phyloP scores from a whole-genome alignment of 2,329 filamentous ascomycete genomes.

The Colletotrichum zoysiae region DNA sequence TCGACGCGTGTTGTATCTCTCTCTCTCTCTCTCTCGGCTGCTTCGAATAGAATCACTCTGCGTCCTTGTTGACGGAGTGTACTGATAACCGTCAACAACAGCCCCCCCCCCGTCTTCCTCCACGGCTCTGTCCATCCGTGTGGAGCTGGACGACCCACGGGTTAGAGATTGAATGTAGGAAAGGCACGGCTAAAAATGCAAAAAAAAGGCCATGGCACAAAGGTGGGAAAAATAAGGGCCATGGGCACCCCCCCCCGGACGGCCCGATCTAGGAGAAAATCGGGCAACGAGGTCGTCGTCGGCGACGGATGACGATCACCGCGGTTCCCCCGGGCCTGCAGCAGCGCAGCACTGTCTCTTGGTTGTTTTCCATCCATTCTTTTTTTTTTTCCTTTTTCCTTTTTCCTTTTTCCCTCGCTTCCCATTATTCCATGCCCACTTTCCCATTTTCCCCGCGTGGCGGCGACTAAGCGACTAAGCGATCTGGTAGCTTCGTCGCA shows the following conservation, averaged over 20 bases:
- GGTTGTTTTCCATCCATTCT: no score
- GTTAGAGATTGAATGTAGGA: constrained; percentile 2
- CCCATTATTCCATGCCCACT: background rate
- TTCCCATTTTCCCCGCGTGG: constrained; percentile 5
- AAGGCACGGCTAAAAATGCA: background rate
- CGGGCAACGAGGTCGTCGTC: background rate
- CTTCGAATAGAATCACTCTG: background rate
- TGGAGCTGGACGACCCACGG: background rate
- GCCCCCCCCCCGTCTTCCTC: background rate
- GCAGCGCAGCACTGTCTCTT: background rate
- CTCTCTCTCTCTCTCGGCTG: background rate
- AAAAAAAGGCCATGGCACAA: background rate
- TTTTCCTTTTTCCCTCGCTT: no score
- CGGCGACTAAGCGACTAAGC: background rate
- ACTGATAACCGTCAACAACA: constrained; percentile 25
- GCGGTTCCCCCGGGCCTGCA: background rate
- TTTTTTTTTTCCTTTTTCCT: no score
- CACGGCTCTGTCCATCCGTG: background rate
- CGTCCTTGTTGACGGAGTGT: constrained; percentile 14
- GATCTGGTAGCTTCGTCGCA: constrained; percentile 7
- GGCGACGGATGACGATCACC: constrained; percentile 3
- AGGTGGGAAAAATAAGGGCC: background rate
- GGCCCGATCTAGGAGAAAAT: background rate
- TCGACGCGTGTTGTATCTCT: background rate
- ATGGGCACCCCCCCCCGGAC: background rate